Percentiles rank a stretch among this genome's conserved stretches.
Conservation (phyloP, 805 yeast genomes). For the Starmera caribaea region DNA sequence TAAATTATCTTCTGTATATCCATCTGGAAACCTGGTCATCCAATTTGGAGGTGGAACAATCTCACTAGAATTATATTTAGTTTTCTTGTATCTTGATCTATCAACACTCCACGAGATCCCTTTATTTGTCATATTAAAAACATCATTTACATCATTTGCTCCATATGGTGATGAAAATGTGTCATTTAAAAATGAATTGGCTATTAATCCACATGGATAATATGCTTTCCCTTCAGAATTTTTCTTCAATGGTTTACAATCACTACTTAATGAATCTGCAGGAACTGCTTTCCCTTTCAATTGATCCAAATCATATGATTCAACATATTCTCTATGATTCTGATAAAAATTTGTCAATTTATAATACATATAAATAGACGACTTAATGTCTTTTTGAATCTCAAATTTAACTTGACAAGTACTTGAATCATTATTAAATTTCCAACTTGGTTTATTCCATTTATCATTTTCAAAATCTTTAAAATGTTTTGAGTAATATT, state of each 20-base stretch:
- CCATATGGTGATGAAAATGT: conserved; percentile 49
- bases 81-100: conserved; percentile 57
- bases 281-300: conserved; percentile 65
- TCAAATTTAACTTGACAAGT: conserved; percentile 65
- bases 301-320: conserved; percentile 73
- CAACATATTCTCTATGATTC: conserved; percentile 90
- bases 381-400: conserved; percentile 58
- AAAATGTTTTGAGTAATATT: conserved; percentile 55
- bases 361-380: conserved; percentile 73
- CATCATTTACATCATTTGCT: conserved; percentile 3
- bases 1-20: conserved; percentile 74
- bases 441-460: conserved; percentile 52
- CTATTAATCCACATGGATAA: conserved; percentile 94
- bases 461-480: conserved; percentile 21
- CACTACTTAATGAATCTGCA: conserved; percentile 35
- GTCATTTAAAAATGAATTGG: conserved; percentile 89
- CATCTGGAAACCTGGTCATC: conserved; percentile 70
- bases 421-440: conserved; percentile 28
- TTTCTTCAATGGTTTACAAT: conserved; percentile 56
- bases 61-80: conserved; percentile 54
- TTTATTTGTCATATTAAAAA: conserved; percentile 19
- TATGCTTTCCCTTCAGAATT: conserved; percentile 46
- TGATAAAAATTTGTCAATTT: conserved; percentile 85
- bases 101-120: conserved; percentile 87
- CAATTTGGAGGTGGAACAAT: conserved; percentile 95